Percentiles rank a stretch among this genome's conserved stretches.
Evolutionary conservation across 495 filamentous ascomycete species (phyloP).

Genomic region (Penicillium salamii): DNA sequence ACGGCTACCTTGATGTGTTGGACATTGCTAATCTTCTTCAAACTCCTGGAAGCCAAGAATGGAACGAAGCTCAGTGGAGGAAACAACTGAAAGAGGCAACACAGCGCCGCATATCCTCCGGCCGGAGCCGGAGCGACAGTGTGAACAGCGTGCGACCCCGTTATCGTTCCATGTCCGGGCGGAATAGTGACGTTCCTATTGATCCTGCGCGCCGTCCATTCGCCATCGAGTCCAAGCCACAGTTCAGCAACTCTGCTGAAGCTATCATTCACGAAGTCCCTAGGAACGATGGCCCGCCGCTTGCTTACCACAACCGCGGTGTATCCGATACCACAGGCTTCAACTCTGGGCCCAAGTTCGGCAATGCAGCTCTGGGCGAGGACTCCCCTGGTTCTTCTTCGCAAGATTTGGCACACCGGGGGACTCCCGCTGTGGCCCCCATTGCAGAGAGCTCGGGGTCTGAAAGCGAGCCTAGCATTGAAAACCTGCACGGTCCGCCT

Average conservation of each 20-base stretch:
- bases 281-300: constrained; percentile 36
- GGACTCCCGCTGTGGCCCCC: constrained; percentile 19
- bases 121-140: constrained; percentile 54
- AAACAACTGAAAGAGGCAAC: constrained; percentile 86
- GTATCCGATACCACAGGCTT: constrained; percentile 51
- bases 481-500: background rate
- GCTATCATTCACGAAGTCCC: constrained; percentile 31
- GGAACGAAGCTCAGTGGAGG: constrained; percentile 90
- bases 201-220: constrained; percentile 41
- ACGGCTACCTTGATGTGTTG: constrained; percentile 85
- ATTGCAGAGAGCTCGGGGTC: constrained; percentile 55
- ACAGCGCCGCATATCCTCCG: constrained; percentile 64
- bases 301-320: constrained; percentile 48
- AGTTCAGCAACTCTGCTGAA: constrained; percentile 39
- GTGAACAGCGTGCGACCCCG: constrained; percentile 57
- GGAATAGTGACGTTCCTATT: constrained; percentile 32
- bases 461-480: constrained; percentile 43
- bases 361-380: constrained; percentile 31
- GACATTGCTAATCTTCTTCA: constrained; percentile 80
- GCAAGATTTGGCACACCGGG: constrained; percentile 41
- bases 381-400: constrained; percentile 30
- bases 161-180: constrained; percentile 60
- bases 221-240: constrained; percentile 46
- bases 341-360: constrained; percentile 11
- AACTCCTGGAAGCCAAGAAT: constrained; percentile 70